Evolutionary conservation across 2,329 filamentous ascomycete species (phyloP), one percentile per base, ranked within the genome.

Genomic region (Aphanocladium album): DNA sequence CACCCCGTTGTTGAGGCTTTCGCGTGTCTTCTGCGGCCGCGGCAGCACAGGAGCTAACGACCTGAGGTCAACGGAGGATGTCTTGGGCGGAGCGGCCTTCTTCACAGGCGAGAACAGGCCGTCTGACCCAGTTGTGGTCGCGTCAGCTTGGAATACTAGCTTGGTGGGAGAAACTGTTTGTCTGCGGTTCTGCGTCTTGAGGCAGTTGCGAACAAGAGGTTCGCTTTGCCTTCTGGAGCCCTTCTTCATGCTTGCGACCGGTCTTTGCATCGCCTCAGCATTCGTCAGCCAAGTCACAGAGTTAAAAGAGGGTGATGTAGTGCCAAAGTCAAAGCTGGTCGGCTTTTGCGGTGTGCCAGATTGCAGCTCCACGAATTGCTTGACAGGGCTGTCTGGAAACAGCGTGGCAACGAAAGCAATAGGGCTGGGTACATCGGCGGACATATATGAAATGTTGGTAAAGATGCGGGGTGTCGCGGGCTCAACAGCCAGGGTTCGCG

Each of bases 141-240:
- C 7, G 19, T 46, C 57, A 27, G 57, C 39, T 19, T 46, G 25
- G 14, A 47, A 53, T 3, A 53, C 41, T 16, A 60, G 49, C 35
- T 60, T 60, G n/a, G 62, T 65, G 1, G 71, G 71, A 5, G 73
- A 73, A 3, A 65, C 57, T 8, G 71, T 72, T 17, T 64, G 65
- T 21, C 71, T 70, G 19, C 68, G 69, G 2, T 66, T 61, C 54
- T 64, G 66, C 5, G 61, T 60, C 55, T 67, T 65, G 3, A 67
- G 58, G 45, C 59, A 63, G 54, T 64, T 68, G 37, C 69, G 69
- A n/a, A 72, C 51, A 23, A 74, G 64, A 25, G 73, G 73, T 60
- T 75, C 73, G 49, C 73, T 75, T 35, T 67, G 70, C 37, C 73
- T 66, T n/a, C 72, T 71, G 14, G 65, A 65, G 11, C 62, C 60